These are phyloP conservation scores for Russula earlei DNA, from an alignment of 768 basidiomycete genomes.

Conservation along the genomic window DNA sequence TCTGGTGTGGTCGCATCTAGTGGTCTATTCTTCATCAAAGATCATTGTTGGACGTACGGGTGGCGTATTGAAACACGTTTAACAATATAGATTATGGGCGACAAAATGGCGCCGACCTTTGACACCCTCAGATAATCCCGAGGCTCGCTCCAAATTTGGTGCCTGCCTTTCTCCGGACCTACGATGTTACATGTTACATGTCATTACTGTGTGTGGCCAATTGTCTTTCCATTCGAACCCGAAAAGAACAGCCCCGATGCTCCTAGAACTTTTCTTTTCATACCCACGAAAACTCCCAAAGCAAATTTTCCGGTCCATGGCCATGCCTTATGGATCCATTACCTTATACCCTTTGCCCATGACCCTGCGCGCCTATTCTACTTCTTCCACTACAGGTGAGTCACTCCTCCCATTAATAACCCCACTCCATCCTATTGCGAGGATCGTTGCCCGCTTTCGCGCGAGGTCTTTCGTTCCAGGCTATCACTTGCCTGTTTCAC, in stretches of 20 bases:
- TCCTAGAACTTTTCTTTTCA: neutral
- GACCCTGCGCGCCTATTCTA: slow-evolving; percentile 17
- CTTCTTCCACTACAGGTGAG: neutral
- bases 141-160: slow-evolving; percentile 1
- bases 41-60: neutral
- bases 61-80: slow-evolving; percentile 14
- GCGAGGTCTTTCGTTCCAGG: neutral
- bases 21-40: neutral
- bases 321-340: neutral
- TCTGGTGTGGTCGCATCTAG: neutral
- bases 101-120: neutral
- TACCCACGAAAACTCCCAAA: neutral
- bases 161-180: neutral
- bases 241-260: slow-evolving; percentile 1
- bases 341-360: slow-evolving; percentile 11
- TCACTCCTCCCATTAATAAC: neutral
- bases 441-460: neutral
- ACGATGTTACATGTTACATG: neutral
- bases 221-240: neutral
- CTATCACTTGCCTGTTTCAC: neutral
- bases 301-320: neutral
- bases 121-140: slow-evolving; percentile 3
- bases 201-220: neutral
- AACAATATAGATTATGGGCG: too few relatives aligned
- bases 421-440: neutral